Conservation (phyloP, 805 yeast genomes). For the Yamadazyma ubonensis region DNA sequence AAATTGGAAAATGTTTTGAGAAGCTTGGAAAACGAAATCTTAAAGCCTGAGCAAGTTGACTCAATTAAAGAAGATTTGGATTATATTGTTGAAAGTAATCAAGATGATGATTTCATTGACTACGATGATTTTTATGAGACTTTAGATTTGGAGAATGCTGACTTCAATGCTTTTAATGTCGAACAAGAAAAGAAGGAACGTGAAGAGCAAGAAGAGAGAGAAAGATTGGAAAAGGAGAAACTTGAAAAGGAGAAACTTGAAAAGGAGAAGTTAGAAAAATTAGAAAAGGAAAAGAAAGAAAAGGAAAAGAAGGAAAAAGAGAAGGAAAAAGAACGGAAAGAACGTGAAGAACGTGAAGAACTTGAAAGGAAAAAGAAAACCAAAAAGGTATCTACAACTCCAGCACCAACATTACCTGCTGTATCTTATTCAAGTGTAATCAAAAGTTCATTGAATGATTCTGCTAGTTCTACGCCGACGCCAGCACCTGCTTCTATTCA, state of each 20-base stretch:
- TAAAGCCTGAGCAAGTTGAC: constrained; percentile 75
- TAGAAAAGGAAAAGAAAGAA: constrained; percentile 8
- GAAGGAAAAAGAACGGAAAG: constrained; percentile 6
- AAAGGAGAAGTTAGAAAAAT: constrained; percentile 16
- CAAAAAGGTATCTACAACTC: constrained; percentile 3
- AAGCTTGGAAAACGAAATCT: constrained; percentile 72
- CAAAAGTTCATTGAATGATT: constrained; percentile 10
- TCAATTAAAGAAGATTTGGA: constrained; percentile 84
- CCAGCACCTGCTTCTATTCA: constrained; percentile 5
- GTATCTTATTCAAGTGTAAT: constrained; percentile 13
- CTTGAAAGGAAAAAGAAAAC: constrained; percentile 12
- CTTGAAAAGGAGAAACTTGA: constrained; percentile 10
- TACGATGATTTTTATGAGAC: constrained; percentile 92
- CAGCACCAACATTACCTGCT: constrained; percentile 5
- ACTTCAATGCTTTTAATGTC: constrained; percentile 22
- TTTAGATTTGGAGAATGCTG: constrained; percentile 53
- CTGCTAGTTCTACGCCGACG: constrained; percentile 1
- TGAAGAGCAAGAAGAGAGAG: constrained; percentile 11
- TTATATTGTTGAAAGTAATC: constrained; percentile 91
- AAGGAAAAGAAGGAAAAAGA: constrained; percentile 8
- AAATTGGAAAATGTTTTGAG: constrained; percentile 77
- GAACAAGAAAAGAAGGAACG: constrained; percentile 15
- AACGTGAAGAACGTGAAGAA: constrained; percentile 4
- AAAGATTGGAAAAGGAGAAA: constrained; percentile 6
- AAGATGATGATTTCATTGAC: constrained; percentile 88